Conservation (phyloP, 1,139 yeast genomes). For the Petasospora fabianii region DNA sequence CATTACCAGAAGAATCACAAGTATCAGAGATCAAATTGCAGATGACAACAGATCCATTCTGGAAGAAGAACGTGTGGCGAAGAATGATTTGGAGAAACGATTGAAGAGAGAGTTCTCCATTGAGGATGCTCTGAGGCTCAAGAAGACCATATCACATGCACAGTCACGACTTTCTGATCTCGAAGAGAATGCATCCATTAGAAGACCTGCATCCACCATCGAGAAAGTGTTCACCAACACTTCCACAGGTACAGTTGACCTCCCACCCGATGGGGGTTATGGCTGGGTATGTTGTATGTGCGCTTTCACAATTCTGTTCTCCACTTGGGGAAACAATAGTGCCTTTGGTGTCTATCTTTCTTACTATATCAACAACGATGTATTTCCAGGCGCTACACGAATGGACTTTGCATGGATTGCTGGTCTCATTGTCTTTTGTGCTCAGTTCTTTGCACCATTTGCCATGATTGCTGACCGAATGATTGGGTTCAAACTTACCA, state of each 20-base stretch:
- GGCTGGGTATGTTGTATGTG: conserved; percentile 68
- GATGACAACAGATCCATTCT: conserved; percentile 11
- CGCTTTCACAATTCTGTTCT: conserved; percentile 47
- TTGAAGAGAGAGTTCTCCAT: conserved; percentile 17
- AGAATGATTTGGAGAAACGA: conserved; percentile 12
- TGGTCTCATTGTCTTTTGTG: conserved; percentile 56
- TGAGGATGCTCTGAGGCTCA: conserved; percentile 17
- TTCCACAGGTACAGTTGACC: conserved; percentile 28
- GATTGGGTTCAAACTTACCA: conserved; percentile 37
- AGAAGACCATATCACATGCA: conserved; percentile 5
- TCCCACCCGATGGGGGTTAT: conserved; percentile 54
- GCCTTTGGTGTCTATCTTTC: conserved; percentile 66
- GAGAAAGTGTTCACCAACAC: conserved; percentile 33
- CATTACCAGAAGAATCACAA: conserved; percentile 13
- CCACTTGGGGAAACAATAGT: conserved; percentile 76
- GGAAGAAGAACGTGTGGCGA: conserved; percentile 12
- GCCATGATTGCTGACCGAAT: conserved; percentile 36
- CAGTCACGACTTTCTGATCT: not conserved
- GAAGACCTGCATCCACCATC: conserved; percentile 19
- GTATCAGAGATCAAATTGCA: conserved; percentile 12
- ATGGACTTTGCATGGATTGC: conserved; percentile 69
- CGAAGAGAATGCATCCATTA: conserved; percentile 1
- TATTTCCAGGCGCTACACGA: conserved; percentile 54
- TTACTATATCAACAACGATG: conserved; percentile 44
- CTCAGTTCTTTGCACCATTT: conserved; percentile 57